Base-by-base conservation (phyloP, 192 early-diverging fungal species). In the Linnemannia hyalina region DNA sequence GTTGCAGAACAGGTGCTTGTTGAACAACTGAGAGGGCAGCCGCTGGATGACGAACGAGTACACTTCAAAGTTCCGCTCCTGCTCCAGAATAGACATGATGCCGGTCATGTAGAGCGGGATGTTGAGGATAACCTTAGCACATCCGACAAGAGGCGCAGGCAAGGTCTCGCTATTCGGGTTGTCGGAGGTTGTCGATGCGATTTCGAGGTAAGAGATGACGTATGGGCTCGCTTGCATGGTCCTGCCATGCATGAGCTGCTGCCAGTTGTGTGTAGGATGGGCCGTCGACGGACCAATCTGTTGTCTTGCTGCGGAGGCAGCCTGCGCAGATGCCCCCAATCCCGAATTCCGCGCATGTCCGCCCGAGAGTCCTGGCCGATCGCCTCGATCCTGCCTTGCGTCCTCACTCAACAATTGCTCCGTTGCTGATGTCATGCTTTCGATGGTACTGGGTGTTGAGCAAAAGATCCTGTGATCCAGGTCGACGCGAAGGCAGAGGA, bases 41-140 rank as follows among this genome's bases (percentile, higher is more conserved):
- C 92, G 89, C 32, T 92, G 85, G 32, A 98, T 88, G 3, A 96
- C 92, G 40, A 92, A 90, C 15, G 88, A 92, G 82, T 94, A 96
- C 1, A 97, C 91, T 38, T 95, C 92, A 89, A 95, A 95, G 44
- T 94, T 89, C 18, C 88, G 85, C 54, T 95, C 95, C n/a, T 93
- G 90, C 38, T 91, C 89, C 15, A 98, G 82, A 74, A 96, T 90
- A 11, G 88, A 78, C 23, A 91, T 75, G 70, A 97, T 76, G 8
- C 90, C 82, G 8, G 75, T 90, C 46, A 96, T 83, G 75, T 96
- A 95, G 40, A 91, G 78, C 38, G 78, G 73, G 16, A 95, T 78
- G 54, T 86, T 86, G 35, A 86, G 84, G 10, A 86, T 86, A 13
- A 86, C 78, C 68, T 90, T 73, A 91, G 91, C 80, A 91, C 89